Conservation (phyloP, 164 flowering plant genomes). For the Platanus orientalis region DNA sequence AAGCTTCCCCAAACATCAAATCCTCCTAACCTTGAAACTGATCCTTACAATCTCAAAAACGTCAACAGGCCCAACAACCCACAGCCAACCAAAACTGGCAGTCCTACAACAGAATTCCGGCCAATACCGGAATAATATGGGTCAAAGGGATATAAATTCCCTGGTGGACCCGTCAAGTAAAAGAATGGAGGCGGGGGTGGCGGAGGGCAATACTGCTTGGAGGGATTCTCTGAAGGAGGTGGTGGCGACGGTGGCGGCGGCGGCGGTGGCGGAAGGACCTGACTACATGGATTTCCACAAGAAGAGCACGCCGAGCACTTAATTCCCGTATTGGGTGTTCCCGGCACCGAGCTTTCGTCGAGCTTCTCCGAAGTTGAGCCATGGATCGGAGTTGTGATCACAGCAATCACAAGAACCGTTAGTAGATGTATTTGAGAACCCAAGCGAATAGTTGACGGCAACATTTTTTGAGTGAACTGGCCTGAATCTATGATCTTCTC, state of each 20-base stretch:
- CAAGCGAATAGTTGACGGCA: no score
- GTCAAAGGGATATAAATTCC: slow-evolving; percentile 12
- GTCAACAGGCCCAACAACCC: neutral
- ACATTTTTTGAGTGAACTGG: no score
- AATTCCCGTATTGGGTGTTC: slow-evolving; percentile 6
- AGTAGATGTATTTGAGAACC: neutral
- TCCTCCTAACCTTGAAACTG: no score
- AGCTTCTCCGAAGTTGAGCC: neutral
- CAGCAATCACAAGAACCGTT: neutral
- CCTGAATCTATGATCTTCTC: no score
- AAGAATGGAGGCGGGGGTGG: slow-evolving; percentile 14
- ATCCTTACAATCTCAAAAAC: neutral
- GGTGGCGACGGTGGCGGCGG: slow-evolving; percentile 2
- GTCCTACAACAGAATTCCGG: neutral
- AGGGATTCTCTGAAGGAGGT: slow-evolving; percentile 3
- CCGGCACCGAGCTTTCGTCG: slow-evolving; percentile 3
- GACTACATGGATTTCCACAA: slow-evolving; percentile 19
- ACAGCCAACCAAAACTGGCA: slow-evolving; percentile 1
- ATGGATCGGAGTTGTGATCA: neutral
- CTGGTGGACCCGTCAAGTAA: slow-evolving; percentile 5
- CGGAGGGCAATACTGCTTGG: slow-evolving; percentile 7
- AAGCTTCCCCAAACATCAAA: no score
- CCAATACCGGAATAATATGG: neutral
- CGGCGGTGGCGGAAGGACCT: slow-evolving; percentile 13
- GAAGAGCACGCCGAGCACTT: slow-evolving; percentile 19